These are phyloP conservation scores for Solanum sitiens DNA, from an alignment of 257 asterid species.

Conservation along the genomic window DNA sequence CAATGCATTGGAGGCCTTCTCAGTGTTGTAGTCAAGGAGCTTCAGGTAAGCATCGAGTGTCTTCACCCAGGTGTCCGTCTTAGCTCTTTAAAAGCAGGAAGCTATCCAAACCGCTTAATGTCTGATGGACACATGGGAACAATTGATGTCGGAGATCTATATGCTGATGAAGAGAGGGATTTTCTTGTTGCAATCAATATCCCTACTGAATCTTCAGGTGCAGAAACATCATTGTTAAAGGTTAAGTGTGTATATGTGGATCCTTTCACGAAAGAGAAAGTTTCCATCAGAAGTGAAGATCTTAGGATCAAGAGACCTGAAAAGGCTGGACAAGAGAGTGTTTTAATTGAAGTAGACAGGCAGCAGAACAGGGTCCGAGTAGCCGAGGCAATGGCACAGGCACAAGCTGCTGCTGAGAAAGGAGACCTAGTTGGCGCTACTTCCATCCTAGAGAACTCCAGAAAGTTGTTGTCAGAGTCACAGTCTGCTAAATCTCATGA, in stretches of 20 bases:
- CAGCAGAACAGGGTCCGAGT: slow-evolving; percentile 73
- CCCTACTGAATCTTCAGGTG: slow-evolving; percentile 41
- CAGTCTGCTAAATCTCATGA: slow-evolving; percentile 58
- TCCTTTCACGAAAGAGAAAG: slow-evolving; percentile 55
- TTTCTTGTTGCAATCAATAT: slow-evolving; percentile 58
- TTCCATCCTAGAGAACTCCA: slow-evolving; percentile 52
- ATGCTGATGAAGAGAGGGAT: slow-evolving; percentile 95
- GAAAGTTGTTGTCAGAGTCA: slow-evolving; percentile 44
- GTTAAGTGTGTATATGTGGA: slow-evolving; percentile 53
- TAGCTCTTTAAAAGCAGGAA: slow-evolving; percentile 61
- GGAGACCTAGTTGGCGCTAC: slow-evolving; percentile 64
- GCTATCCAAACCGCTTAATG: slow-evolving; percentile 42
- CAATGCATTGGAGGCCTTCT: slow-evolving; percentile 97
- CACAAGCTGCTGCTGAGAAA: slow-evolving; percentile 63
- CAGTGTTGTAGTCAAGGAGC: slow-evolving; percentile 83
- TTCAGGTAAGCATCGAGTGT: slow-evolving; percentile 46
- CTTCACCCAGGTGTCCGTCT: slow-evolving; percentile 42
- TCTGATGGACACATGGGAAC: slow-evolving; percentile 47
- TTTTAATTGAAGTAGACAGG: slow-evolving; percentile 86
- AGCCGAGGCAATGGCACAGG: slow-evolving; percentile 83
- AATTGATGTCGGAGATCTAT: slow-evolving; percentile 76
- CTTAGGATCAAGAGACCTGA: slow-evolving; percentile 54
- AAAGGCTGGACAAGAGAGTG: slow-evolving; percentile 14
- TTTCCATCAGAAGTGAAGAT: slow-evolving; percentile 34
- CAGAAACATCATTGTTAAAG: slow-evolving; percentile 48